Evolutionary conservation across 129 eudicot species (phyloP).

Genomic region (Saussurea involucrata): DNA sequence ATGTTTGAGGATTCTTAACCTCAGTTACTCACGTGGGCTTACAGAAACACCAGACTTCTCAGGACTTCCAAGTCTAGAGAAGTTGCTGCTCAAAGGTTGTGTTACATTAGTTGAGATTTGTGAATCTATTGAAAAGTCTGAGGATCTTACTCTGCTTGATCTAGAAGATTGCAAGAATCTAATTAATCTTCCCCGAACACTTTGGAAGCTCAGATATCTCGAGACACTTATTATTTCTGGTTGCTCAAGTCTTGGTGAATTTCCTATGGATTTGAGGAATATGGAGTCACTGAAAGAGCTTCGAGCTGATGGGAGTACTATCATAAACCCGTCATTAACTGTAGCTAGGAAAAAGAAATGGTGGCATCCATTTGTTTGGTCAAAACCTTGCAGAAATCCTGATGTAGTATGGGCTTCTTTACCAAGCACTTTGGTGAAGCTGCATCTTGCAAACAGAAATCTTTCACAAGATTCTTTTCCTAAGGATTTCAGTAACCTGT

Average conservation of each 20-base stretch:
- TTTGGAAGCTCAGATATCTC: not conserved
- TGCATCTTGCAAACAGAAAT: conserved; percentile 12
- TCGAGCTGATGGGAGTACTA: not conserved
- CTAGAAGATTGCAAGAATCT: conserved; percentile 3
- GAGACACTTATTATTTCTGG: not conserved
- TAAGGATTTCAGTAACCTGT: not conserved
- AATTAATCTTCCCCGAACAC: not conserved
- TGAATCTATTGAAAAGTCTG: conserved; percentile 4
- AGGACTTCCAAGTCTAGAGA: conserved; percentile 10
- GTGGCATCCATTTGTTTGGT: not conserved
- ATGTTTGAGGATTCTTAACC: conserved; percentile 15
- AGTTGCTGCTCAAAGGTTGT: conserved; percentile 10
- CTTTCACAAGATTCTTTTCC: conserved; percentile 15
- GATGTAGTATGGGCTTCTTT: not conserved
- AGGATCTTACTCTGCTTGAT: conserved; percentile 5
- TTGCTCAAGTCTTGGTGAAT: not conserved
- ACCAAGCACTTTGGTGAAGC: conserved; percentile 1
- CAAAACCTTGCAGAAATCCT: not conserved
- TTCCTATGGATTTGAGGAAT: conserved; percentile 5
- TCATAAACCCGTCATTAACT: not conserved
- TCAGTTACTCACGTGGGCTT: conserved; percentile 11
- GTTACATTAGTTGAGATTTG: not conserved
- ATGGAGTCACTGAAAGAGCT: conserved; percentile 7
- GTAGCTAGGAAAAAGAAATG: not conserved
- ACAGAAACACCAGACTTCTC: conserved; percentile 4